Conservation (phyloP, 2,329 filamentous ascomycete genomes). For the Golovinomyces cichoracearum region DNA sequence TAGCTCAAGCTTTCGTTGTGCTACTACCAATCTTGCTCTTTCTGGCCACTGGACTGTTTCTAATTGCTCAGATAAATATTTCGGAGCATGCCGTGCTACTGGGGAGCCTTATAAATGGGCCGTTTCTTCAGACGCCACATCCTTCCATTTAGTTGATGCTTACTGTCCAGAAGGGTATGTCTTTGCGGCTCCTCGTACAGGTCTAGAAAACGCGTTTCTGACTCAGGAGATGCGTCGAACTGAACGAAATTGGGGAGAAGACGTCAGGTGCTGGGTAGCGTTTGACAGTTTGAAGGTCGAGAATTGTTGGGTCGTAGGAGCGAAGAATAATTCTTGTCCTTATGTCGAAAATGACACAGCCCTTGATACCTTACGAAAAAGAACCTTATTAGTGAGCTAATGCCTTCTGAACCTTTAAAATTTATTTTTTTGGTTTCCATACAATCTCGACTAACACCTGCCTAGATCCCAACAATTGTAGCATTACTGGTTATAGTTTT, state of each 20-base stretch:
- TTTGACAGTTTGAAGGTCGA: slow-evolving; percentile 31
- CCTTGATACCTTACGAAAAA: slow-evolving; percentile 18
- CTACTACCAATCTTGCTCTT: slow-evolving; percentile 21
- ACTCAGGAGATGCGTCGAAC: slow-evolving; percentile 11
- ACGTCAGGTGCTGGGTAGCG: slow-evolving; percentile 25
- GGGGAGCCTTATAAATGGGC: slow-evolving; percentile 31
- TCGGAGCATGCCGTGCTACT: slow-evolving; percentile 29
- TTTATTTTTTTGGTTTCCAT: neutral
- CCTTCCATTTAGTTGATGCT: slow-evolving; percentile 20
- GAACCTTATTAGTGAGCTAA: slow-evolving; percentile 19
- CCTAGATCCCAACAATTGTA: slow-evolving; percentile 32
- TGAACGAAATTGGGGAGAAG: slow-evolving; percentile 8
- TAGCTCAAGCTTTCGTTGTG: slow-evolving; percentile 24
- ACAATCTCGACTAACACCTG: neutral
- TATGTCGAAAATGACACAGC: slow-evolving; percentile 20
- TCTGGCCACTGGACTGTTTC: slow-evolving; percentile 30
- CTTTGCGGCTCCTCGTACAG: slow-evolving; percentile 33
- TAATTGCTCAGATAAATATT: slow-evolving; percentile 26
- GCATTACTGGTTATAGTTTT: slow-evolving; percentile 35
- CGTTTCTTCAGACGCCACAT: slow-evolving; percentile 19
- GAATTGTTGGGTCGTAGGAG: slow-evolving; percentile 34
- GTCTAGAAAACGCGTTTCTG: slow-evolving; percentile 36
- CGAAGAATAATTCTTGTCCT: slow-evolving; percentile 29
- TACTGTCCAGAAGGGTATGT: slow-evolving; percentile 23
- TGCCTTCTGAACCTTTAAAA: neutral